Conservation (phyloP, 805 yeast species). For the Yarrowia sp. region DNA sequence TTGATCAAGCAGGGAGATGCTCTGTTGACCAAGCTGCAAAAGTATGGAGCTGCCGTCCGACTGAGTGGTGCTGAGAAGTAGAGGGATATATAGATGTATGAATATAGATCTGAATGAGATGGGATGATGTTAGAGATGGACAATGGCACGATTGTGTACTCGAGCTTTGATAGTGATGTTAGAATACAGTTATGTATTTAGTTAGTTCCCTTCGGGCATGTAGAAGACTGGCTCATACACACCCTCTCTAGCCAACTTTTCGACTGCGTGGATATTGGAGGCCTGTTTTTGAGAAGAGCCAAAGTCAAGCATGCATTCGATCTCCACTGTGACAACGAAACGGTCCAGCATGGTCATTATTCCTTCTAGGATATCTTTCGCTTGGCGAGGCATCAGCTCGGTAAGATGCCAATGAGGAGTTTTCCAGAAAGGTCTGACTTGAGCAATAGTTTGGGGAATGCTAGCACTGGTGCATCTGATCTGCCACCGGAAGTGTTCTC, state of each 20-base stretch:
- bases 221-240: neutral
- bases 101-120: conserved; percentile 6
- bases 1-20: conserved; percentile 91
- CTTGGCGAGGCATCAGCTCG: neutral
- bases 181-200: no score
- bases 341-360: neutral
- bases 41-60: conserved; percentile 95
- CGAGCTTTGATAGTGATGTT: no score
- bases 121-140: neutral
- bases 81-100: neutral
- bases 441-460: neutral
- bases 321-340: neutral
- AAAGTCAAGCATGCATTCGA: neutral
- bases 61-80: conserved; percentile 76
- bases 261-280: neutral
- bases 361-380: neutral
- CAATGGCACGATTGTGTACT: no score
- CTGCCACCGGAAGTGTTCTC: neutral
- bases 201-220: neutral
- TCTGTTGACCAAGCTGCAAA: conserved; percentile 87
- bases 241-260: neutral
- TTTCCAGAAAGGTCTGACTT: neutral
- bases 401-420: neutral
- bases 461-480: neutral
- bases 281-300: neutral